Evolutionary conservation across 1,139 yeast species (phyloP).

Genomic region (Geotrichum europaeum): DNA sequence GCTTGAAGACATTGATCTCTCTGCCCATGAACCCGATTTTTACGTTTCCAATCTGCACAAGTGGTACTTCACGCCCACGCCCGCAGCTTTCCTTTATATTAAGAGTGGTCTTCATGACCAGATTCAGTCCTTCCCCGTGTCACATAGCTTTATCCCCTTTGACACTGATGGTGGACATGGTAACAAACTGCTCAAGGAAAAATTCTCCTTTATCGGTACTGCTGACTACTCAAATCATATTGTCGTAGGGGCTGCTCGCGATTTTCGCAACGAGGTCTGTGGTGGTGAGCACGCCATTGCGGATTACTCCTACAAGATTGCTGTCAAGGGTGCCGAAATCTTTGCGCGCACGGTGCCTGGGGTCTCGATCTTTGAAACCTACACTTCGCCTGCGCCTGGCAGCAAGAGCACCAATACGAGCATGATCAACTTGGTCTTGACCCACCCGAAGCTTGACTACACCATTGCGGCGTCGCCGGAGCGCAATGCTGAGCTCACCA

Average conservation of each 20-base stretch:
- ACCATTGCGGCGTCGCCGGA: background rate
- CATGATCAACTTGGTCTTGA: constrained; percentile 46
- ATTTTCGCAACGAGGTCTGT: constrained; percentile 48
- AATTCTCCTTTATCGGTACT: constrained; percentile 38
- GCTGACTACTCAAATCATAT: constrained; percentile 34
- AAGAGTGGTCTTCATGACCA: constrained; percentile 45
- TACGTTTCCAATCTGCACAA: constrained; percentile 62
- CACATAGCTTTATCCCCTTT: constrained; percentile 28
- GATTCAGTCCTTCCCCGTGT: constrained; percentile 56
- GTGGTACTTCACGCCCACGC: constrained; percentile 58
- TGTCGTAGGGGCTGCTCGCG: constrained; percentile 41
- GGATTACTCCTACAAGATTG: constrained; percentile 44
- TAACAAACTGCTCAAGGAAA: constrained; percentile 15
- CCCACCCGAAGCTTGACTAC: constrained; percentile 24
- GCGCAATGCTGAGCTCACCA: constrained; percentile 12
- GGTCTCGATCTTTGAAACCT: constrained; percentile 17
- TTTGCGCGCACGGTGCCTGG: constrained; percentile 35
- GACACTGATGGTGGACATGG: constrained; percentile 2
- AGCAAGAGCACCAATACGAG: constrained; percentile 34
- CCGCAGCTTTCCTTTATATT: constrained; percentile 57
- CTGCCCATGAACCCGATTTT: constrained; percentile 51
- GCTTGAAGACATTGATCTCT: constrained; percentile 42
- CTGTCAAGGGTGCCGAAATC: constrained; percentile 39
- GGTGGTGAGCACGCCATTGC: constrained; percentile 57
- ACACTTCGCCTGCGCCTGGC: constrained; percentile 38